Evolutionary conservation across 106 monocot genomes (phyloP).

Genomic region (Hemerocallis citrina): DNA sequence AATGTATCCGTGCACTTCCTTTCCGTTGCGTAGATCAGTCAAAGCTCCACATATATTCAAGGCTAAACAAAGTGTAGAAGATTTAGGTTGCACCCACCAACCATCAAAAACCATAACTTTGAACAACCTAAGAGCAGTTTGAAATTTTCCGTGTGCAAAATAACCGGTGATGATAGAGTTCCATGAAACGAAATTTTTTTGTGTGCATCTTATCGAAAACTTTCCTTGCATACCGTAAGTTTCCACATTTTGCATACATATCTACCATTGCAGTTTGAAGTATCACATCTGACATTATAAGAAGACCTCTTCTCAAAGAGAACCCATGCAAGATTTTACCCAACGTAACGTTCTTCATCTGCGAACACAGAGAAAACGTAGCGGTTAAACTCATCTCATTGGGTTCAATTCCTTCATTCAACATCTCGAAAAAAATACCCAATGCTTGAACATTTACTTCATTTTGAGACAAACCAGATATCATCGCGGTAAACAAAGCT

Average conservation of each 20-base stretch:
- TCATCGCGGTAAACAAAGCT: slow-evolving; percentile 33
- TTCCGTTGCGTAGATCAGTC: slow-evolving; percentile 26
- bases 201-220: slow-evolving; percentile 23
- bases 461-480: slow-evolving; percentile 27
- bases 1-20: slow-evolving; percentile 30
- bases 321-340: slow-evolving; percentile 26
- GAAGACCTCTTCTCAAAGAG: slow-evolving; percentile 16
- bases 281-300: slow-evolving; percentile 21
- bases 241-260: slow-evolving; percentile 37
- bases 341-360: slow-evolving; percentile 1
- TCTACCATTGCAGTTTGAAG: slow-evolving; percentile 27
- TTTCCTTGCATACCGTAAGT: slow-evolving; percentile 15
- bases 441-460: slow-evolving; percentile 8
- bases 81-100: slow-evolving; percentile 9
- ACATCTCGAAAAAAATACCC: slow-evolving; percentile 26
- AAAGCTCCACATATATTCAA: slow-evolving; percentile 24
- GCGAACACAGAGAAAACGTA: slow-evolving; percentile 22
- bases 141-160: slow-evolving; percentile 11
- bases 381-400: slow-evolving; percentile 17
- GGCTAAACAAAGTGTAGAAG: slow-evolving; percentile 17
- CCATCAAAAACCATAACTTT: slow-evolving; percentile 17
- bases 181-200: slow-evolving; percentile 37
- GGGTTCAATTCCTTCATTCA: slow-evolving; percentile 17
- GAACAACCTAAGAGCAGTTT: slow-evolving; percentile 22
- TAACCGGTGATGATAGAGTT: slow-evolving; percentile 17